A percentile compares a stretch with the other conserved stretches of the same genome.
phyloP scores from a whole-genome alignment of 306 rosid species.

The Cyamopsis tetragonoloba region DNA sequence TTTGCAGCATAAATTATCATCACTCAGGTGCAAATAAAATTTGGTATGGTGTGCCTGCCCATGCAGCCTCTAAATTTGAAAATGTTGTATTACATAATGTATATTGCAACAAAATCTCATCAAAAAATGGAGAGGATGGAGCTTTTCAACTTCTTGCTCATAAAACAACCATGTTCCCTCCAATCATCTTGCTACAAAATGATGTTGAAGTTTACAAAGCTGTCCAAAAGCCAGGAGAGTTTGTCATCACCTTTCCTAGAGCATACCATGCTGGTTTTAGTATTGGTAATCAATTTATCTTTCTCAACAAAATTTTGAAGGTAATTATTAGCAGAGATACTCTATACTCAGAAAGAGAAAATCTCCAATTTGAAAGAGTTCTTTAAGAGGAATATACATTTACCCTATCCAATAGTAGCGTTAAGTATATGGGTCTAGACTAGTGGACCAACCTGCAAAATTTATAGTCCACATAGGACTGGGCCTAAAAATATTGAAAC shows the following conservation, averaged over 20 bases:
- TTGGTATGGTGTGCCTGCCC: constrained; percentile 41
- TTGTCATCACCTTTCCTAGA: constrained; percentile 39
- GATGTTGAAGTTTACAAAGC: constrained; percentile 37
- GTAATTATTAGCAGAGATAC: no score
- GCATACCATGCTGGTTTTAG: constrained; percentile 49
- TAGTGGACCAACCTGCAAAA: no score
- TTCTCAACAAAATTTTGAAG: no score
- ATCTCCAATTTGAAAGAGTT: no score
- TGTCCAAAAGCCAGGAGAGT: constrained; percentile 43
- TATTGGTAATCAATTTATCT: constrained; percentile 10
- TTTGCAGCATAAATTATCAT: constrained; percentile 40
- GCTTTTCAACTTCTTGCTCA: constrained; percentile 27
- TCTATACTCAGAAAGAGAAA: no score
- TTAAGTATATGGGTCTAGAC: no score
- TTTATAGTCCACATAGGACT: no score
- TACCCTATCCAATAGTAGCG: no score
- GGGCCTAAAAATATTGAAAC: no score
- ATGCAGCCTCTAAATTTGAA: constrained; percentile 32
- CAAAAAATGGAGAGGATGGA: constrained; percentile 16
- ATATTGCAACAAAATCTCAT: neutral
- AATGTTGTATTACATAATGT: constrained; percentile 21
- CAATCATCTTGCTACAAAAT: constrained; percentile 31
- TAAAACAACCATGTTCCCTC: constrained; percentile 40
- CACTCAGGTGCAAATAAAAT: constrained; percentile 42
- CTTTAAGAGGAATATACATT: no score